phyloP scores from a whole-genome alignment of 1,284 basidiomycete species.

The Hymenochaete sp. region DNA sequence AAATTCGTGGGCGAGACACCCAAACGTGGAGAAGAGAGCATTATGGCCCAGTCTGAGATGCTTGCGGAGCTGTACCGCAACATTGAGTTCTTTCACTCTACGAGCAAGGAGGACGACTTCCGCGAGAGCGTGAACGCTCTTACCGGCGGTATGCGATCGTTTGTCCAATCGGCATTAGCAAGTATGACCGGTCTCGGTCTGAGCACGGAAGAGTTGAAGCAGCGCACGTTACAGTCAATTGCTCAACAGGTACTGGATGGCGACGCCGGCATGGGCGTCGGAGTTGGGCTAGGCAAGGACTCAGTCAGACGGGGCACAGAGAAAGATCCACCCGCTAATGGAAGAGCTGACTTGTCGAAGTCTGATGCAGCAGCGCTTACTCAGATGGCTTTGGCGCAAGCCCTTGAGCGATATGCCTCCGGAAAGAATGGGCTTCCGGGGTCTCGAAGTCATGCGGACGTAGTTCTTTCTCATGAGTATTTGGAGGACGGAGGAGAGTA shows the following conservation, averaged over 20 bases:
- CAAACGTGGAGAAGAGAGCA: conserved; percentile 29
- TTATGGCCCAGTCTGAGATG: conserved; percentile 44
- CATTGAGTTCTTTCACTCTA: conserved; percentile 30
- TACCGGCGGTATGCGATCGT: conserved; percentile 10
- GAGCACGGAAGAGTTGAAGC: conserved; percentile 16
- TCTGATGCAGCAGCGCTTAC: conserved; percentile 34
- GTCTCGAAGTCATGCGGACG: conserved; percentile 26
- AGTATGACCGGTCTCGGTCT: conserved; percentile 6
- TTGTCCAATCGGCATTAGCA: conserved; percentile 11
- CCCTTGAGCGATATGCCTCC: conserved; percentile 44
- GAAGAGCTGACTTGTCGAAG: conserved; percentile 37
- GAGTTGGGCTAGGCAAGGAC: conserved; percentile 19
- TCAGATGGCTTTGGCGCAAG: conserved; percentile 22
- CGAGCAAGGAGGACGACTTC: conserved; percentile 3
- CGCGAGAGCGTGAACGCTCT: conserved; percentile 12
- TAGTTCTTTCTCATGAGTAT: conserved; percentile 26
- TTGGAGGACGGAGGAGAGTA: conserved; percentile 35
- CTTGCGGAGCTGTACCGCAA: conserved; percentile 47
- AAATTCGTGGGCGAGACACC: conserved; percentile 14
- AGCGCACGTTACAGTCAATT: conserved; percentile 54
- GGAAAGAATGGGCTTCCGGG: conserved; percentile 31
- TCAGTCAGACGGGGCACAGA: conserved; percentile 21
- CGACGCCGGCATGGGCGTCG: conserved; percentile 27
- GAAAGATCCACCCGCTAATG: conserved; percentile 33
- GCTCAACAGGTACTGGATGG: conserved; percentile 60